phyloP scores from a whole-genome alignment of 352 stramenopile genomes.

The Ophiocytium majus region DNA sequence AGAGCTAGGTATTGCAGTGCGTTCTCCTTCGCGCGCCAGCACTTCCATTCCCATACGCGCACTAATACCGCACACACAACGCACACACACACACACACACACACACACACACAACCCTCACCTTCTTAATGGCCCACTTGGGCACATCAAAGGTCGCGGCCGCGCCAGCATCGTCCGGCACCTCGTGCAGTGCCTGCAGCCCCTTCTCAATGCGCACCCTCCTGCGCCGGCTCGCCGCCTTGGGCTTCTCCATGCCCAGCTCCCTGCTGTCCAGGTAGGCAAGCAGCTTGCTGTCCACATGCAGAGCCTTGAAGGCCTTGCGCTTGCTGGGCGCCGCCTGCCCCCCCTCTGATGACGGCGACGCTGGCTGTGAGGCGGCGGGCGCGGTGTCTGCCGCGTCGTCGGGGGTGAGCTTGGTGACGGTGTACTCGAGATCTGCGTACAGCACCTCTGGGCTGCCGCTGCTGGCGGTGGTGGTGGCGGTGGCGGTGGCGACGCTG shows the following conservation, averaged over 20 bases:
- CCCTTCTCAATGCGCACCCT: neutral
- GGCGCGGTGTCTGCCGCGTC: too few relatives aligned
- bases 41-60: too few relatives aligned
- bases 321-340: too few relatives aligned
- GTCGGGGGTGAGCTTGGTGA: slow-evolving; percentile 7
- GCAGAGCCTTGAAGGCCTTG: neutral
- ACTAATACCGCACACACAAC: too few relatives aligned
- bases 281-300: neutral
- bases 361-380: too few relatives aligned
- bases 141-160: slow-evolving; percentile 3
- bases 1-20: too few relatives aligned
- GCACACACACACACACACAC: too few relatives aligned
- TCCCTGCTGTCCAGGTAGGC: slow-evolving; percentile 2
- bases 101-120: too few relatives aligned
- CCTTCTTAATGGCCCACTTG: neutral
- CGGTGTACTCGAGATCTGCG: neutral
- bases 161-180: neutral
- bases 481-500: neutral
- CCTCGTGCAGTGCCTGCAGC: neutral
- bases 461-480: neutral
- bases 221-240: neutral
- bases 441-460: neutral
- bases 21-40: too few relatives aligned
- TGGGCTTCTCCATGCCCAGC: neutral
- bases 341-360: too few relatives aligned